Evolutionary conservation across 1,284 basidiomycete species (phyloP).

Genomic region (Rhodotorula sp.): DNA sequence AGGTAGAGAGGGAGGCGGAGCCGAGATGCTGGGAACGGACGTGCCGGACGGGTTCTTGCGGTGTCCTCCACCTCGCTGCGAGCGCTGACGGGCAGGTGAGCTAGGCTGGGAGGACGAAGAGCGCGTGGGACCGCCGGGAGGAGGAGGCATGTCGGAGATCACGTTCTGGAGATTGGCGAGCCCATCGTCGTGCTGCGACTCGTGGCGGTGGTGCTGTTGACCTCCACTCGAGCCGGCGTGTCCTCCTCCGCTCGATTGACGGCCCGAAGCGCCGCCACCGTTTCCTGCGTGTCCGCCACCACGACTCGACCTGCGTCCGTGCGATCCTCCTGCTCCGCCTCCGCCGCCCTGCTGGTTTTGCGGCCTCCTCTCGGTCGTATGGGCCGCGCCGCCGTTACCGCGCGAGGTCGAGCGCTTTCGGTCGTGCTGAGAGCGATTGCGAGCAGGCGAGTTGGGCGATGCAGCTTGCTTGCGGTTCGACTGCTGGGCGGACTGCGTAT

Average conservation of each 20-base stretch:
- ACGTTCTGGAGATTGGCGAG: constrained; percentile 30
- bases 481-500: neutral
- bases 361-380: neutral
- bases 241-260: no score
- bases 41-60: constrained; percentile 22
- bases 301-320: no score
- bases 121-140: neutral
- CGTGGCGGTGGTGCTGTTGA: neutral
- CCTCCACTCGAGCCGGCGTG: no score
- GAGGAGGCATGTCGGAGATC: constrained; percentile 14
- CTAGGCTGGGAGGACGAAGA: constrained; percentile 4
- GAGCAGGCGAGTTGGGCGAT: no score
- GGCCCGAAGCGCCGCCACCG: no score
- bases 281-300: no score
- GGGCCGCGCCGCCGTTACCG: no score
- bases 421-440: no score
- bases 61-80: neutral
- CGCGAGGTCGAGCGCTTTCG: no score
- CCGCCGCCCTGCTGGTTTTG: no score
- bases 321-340: no score
- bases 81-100: neutral
- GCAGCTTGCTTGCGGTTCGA: no score
- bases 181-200: neutral
- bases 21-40: constrained; percentile 4
- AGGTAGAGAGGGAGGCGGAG: neutral